Evolutionary conservation across 2,329 filamentous ascomycete genomes (phyloP), one percentile per base, ranked within the genome.

Genomic region (Fusarium luffae): DNA sequence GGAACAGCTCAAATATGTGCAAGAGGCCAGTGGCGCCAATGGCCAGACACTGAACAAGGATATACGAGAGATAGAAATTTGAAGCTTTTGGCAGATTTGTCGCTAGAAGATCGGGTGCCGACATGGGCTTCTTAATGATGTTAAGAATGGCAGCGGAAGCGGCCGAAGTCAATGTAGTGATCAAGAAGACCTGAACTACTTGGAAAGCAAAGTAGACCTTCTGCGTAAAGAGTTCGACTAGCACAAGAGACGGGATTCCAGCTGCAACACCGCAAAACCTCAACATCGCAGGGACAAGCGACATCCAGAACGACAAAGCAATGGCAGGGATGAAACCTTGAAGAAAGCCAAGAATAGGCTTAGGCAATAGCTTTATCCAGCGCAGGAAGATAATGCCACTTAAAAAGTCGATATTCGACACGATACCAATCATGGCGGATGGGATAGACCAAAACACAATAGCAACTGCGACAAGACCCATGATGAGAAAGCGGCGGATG

Each of bases 11-110:
- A 16, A 84, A 82, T 0, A 85, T 77, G 72, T 97, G 93, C 4
- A 97, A 84, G 7, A 98, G 80, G 2, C 92, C 87, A 48, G 90
- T 88, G 0, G 93, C 87, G 5, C 93, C 92, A 66, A 95, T 89
- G 2, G 90, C 91, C 61, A 98, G 80, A 34, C 95, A 97, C 79
- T 98, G 96, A 4, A 99, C 88, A 32, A 98, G 89, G 71, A 99
- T 97, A 82, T 98, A 99, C 0, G 81, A 93, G 21, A 98, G 90
- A 80, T 98, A 99, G 77, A 98, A 97, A 81, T 97, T 98, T 65
- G 94, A 94, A 0, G 93, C 90, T 59, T 88, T 90, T 19, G 96
- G 96, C 8, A 99, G 84, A 62, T 92, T 91, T 18, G 84, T 76
- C 1, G 94, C 91, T 6, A 97, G 85, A 41, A 97, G 80, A 1